Percentiles rank a stretch among this genome's conserved stretches.
Evolutionary conservation across 768 basidiomycete genomes (phyloP).

Genomic region (Amanita pallidorosea): DNA sequence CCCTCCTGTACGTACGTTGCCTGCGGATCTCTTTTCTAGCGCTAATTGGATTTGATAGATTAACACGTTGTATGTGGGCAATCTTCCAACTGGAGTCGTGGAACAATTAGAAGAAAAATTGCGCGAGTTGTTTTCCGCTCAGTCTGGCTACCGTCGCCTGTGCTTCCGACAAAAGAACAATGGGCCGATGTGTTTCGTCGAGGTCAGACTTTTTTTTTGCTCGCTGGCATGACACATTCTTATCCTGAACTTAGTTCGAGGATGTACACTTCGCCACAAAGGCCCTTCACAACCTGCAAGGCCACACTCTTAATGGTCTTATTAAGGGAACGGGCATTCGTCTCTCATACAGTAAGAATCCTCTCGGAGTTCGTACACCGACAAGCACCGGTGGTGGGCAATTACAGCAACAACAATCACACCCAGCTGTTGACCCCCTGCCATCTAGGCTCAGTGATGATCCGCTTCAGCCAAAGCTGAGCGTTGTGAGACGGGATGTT

Average conservation of each 20-base stretch:
- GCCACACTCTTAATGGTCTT: conserved; percentile 80
- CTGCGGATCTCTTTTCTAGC: conserved; percentile 2
- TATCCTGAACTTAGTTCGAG: conserved; percentile 53
- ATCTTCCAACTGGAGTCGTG: conserved; percentile 71
- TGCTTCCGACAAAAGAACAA: conserved; percentile 95
- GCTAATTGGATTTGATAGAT: conserved; percentile 35
- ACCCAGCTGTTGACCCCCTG: conserved; percentile 8
- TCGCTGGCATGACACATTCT: conserved; percentile 44
- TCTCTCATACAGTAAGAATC: conserved; percentile 96
- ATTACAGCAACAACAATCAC: conserved; percentile 21
- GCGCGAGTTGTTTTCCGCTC: conserved; percentile 67
- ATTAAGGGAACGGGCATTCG: conserved; percentile 96
- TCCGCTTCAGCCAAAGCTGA: conserved; percentile 11
- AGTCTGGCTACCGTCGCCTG: conserved; percentile 82
- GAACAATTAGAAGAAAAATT: conserved; percentile 83
- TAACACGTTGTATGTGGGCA: conserved; percentile 99
- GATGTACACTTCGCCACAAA: conserved; percentile 77
- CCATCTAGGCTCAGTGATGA: conserved; percentile 9
- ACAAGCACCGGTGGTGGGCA: conserved; percentile 40
- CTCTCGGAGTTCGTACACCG: conserved; percentile 83
- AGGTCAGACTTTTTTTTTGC: conserved; percentile 38
- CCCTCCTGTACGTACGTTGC: conserved; percentile 56
- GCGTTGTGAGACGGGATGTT: conserved; percentile 10
- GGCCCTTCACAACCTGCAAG: conserved; percentile 86
- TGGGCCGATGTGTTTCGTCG: conserved; percentile 99